These are phyloP conservation scores for Ailanthus altissimus DNA, from an alignment of 345 rosid species.

Conservation along the genomic window DNA sequence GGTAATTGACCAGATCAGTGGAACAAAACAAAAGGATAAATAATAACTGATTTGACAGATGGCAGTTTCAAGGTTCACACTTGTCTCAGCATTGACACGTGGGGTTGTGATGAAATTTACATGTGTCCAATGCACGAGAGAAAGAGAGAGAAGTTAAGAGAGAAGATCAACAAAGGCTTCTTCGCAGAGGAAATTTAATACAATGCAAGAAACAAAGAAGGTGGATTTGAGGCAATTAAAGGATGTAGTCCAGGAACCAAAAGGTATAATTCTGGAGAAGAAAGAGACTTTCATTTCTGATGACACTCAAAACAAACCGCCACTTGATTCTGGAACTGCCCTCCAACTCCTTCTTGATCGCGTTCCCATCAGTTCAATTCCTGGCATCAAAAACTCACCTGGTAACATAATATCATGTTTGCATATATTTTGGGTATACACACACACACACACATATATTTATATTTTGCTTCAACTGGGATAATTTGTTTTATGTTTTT, in stretches of 20 bases:
- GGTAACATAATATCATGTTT: conserved; percentile 19
- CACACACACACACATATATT: too few species aligned
- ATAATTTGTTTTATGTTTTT: not conserved
- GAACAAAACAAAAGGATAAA: too few species aligned
- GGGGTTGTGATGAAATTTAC: not conserved
- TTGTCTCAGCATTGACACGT: not conserved
- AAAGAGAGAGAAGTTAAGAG: not conserved
- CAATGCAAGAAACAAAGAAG: conserved; percentile 26
- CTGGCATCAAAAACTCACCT: conserved; percentile 40
- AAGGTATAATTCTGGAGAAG: conserved; percentile 4
- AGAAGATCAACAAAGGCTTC: conserved; percentile 1
- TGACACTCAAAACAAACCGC: conserved; percentile 7
- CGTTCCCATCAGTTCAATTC: conserved; percentile 44
- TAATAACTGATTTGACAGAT: too few species aligned
- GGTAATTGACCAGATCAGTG: too few species aligned
- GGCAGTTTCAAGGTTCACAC: not conserved
- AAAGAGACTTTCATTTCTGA: not conserved
- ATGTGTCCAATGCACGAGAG: not conserved
- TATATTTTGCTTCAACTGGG: too few species aligned
- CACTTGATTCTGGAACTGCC: conserved; percentile 30
- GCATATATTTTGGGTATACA: too few species aligned
- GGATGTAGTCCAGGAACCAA: conserved; percentile 22
- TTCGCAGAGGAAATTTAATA: too few species aligned
- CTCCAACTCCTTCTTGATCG: conserved; percentile 44
- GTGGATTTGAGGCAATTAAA: conserved; percentile 21